Evolutionary conservation across 306 rosid species (phyloP).

Genomic region (Potentilla sterilis): DNA sequence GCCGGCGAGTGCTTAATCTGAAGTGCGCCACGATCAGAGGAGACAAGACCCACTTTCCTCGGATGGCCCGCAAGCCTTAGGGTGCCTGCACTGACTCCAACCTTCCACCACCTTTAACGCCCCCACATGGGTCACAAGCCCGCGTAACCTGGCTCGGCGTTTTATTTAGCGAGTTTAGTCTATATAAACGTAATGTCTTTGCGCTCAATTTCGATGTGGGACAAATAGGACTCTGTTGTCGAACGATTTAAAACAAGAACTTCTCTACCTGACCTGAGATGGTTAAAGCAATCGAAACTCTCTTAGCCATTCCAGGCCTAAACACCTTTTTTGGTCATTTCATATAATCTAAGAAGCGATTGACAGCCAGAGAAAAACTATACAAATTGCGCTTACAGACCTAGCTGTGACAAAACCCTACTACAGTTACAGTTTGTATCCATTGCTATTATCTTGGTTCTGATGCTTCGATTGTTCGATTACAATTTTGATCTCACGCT

Average conservation of each 20-base stretch:
- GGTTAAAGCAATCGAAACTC: not conserved
- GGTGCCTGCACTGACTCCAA: fast-evolving
- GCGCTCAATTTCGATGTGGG: not conserved
- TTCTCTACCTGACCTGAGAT: not conserved
- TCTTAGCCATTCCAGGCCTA: not conserved
- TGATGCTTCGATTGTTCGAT: not conserved
- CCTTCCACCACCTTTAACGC: not conserved
- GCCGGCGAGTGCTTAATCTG: too few relatives aligned
- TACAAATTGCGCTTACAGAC: not conserved
- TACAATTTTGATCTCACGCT: not conserved
- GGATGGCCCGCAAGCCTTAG: not conserved
- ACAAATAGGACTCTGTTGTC: not conserved
- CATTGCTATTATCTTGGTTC: slow-evolving; percentile 22
- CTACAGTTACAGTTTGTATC: not conserved
- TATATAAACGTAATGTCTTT: not conserved
- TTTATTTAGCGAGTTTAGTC: fast-evolving
- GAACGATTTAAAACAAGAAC: not conserved
- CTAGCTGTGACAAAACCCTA: not conserved
- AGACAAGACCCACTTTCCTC: not conserved
- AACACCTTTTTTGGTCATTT: not conserved
- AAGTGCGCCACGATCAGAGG: too few relatives aligned
- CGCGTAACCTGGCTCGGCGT: not conserved
- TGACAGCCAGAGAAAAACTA: not conserved
- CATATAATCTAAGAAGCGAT: not conserved
- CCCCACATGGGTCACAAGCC: not conserved